Evolutionary conservation across 1,139 yeast species (phyloP).

Genomic region (Candida dubliniensis): DNA sequence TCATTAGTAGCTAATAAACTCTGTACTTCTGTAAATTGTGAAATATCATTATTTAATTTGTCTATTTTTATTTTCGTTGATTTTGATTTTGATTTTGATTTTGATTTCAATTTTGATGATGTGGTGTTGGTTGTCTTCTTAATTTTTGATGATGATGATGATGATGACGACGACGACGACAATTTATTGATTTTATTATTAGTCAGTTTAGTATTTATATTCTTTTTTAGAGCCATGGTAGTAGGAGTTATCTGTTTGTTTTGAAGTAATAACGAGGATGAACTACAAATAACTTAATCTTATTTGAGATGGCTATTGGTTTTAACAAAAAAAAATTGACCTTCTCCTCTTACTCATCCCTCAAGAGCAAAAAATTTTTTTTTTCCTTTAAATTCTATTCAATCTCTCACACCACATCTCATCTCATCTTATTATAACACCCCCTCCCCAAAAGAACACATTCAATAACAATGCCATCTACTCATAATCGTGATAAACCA

Average conservation of each 20-base stretch:
- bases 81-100: slow-evolving; percentile 26
- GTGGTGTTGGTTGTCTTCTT: slow-evolving; percentile 1
- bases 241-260: not conserved
- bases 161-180: no score
- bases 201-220: not conserved
- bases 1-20: slow-evolving; percentile 18
- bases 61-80: slow-evolving; percentile 42
- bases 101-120: slow-evolving; percentile 17
- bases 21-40: slow-evolving; percentile 39
- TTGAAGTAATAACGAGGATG: not conserved
- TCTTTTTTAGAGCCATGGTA: slow-evolving; percentile 1
- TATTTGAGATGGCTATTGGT: not conserved
- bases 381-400: not conserved
- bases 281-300: not conserved
- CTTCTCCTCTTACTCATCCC: no score
- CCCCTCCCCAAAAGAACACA: not conserved
- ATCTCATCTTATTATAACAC: slow-evolving; percentile 13
- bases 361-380: not conserved
- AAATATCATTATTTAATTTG: slow-evolving; percentile 42
- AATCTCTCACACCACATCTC: not conserved
- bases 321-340: no score
- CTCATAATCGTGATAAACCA: slow-evolving; percentile 92
- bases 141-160: not conserved
- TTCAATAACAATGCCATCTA: slow-evolving; percentile 65
- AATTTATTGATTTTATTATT: slow-evolving; percentile 3